Base-by-base conservation (phyloP, 257 asterid genomes). In the Perilla frutescens region DNA sequence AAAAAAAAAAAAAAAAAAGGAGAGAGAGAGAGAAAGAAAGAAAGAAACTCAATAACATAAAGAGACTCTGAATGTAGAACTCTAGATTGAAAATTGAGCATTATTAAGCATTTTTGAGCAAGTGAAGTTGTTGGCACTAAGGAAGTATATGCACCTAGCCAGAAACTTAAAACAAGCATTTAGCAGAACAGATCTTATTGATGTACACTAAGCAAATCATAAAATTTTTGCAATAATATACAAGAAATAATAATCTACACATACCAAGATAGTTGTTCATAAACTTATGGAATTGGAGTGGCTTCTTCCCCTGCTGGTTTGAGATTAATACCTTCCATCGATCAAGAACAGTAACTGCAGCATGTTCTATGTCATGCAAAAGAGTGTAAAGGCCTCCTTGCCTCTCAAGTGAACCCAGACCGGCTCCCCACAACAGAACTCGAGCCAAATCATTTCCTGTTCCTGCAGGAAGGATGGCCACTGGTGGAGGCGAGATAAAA, bases 361-460 rank as follows among this genome's bases (percentile, higher is more conserved):
- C 97, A 77, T 95, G 90, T 83, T 92, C 99, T 68, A 95, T 81
- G 81, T 95, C 86, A 70, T 90, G 85, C 82, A 95, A 76, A 72
- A 95, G 85, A 56, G 93, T 86, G 84, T 84, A 92, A 34, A 95
- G 92, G 69, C 99, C 99, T 44, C 98, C 99, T 82, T 89, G 96
- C 83, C 96, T 95, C 86, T 95, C 94, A 74, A 95, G 96, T 15
- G 96, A 90, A n/a, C 99, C 97, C 70, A 95, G 84, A 76, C 99
- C 99, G 71, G 80, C 96, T 26, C 99, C 99, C 99, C 98, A 95
- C 44, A 89, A 87, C 56, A 95, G 93, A 79, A 92, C 98, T 69
- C 99, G 89, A 73, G 99, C 97, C 86, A 95, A 86, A 83, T 95
- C 99, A 86, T 95, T 95, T 72, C 99, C 99, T 1, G 98, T 95